Evolutionary conservation across 495 filamentous ascomycete genomes (phyloP).

Genomic region (Evansstolkia leycettana): DNA sequence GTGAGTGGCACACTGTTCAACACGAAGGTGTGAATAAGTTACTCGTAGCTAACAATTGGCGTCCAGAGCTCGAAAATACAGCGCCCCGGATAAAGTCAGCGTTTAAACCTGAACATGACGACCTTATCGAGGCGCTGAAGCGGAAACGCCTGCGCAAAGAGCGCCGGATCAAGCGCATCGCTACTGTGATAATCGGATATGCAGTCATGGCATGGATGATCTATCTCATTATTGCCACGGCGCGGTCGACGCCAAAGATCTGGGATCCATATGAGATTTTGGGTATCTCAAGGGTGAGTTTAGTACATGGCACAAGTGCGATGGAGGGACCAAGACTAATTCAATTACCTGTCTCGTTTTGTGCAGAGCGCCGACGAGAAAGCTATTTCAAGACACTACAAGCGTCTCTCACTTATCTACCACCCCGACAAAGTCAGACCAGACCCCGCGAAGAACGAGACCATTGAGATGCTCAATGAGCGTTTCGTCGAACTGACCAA

Average conservation of each 20-base stretch:
- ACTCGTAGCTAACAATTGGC: too few species aligned
- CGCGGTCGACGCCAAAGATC: constrained; percentile 58
- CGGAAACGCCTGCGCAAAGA: constrained; percentile 84
- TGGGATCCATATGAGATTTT: constrained; percentile 97
- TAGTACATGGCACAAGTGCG: too few species aligned
- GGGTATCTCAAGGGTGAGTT: constrained; percentile 62
- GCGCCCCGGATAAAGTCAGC: constrained; percentile 58
- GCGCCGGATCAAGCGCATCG: constrained; percentile 73
- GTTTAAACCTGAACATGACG: constrained; percentile 70
- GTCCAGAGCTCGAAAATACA: constrained; percentile 54
- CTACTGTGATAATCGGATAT: constrained; percentile 68
- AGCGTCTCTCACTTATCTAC: constrained; percentile 68
- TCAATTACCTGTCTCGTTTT: too few species aligned
- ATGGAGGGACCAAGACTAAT: constrained; percentile 3
- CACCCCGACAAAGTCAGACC: constrained; percentile 87
- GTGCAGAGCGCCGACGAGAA: constrained; percentile 68
- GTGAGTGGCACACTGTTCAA: constrained; percentile 23
- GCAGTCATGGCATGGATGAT: constrained; percentile 81
- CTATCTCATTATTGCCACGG: constrained; percentile 75
- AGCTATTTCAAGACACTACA: constrained; percentile 81
- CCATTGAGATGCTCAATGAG: constrained; percentile 70
- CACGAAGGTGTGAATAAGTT: too few species aligned
- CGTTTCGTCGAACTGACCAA: constrained; percentile 90
- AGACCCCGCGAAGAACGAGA: constrained; percentile 79
- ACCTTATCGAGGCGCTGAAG: constrained; percentile 74